phyloP scores from a whole-genome alignment of 2,329 filamentous ascomycete species.

The Phialophora verrucosa region DNA sequence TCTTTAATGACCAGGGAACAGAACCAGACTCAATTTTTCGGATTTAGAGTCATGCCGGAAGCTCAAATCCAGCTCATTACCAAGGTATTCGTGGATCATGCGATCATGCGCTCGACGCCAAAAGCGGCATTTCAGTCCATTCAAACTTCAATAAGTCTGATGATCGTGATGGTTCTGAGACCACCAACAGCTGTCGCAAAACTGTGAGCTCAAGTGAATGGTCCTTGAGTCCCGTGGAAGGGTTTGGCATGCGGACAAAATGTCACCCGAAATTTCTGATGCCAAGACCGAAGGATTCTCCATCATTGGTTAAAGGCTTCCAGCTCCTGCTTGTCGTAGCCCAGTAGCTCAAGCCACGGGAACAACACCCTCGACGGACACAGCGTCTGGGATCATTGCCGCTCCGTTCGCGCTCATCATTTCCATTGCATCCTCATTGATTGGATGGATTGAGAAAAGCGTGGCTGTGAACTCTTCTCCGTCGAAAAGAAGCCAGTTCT shows the following conservation, averaged over 20 bases:
- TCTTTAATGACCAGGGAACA: constrained; percentile 10
- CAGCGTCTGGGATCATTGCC: constrained; percentile 29
- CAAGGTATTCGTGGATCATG: background rate
- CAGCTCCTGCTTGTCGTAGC: background rate
- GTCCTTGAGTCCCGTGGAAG: background rate
- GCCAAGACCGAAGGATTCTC: constrained; percentile 20
- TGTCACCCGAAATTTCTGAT: constrained; percentile 14
- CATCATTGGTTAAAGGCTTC: background rate
- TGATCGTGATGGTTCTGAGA: background rate
- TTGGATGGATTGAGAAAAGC: constrained; percentile 81
- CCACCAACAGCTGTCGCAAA: background rate
- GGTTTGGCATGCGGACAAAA: background rate
- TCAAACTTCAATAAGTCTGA: background rate
- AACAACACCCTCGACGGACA: constrained; percentile 13
- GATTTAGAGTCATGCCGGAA: background rate
- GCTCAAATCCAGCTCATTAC: background rate
- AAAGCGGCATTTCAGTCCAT: background rate
- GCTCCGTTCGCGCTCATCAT: constrained; percentile 34
- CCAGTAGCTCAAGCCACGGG: constrained; percentile 19
- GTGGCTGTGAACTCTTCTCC: constrained; percentile 78
- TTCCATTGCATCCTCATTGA: constrained; percentile 47
- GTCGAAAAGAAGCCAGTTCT: constrained; percentile 93
- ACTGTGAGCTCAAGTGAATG: background rate
- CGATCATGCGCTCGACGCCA: background rate
- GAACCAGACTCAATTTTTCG: background rate